Evolutionary conservation across 805 yeast genomes (phyloP), one percentile per base, ranked within the genome.

Genomic region (Kodamaea laetipori): DNA sequence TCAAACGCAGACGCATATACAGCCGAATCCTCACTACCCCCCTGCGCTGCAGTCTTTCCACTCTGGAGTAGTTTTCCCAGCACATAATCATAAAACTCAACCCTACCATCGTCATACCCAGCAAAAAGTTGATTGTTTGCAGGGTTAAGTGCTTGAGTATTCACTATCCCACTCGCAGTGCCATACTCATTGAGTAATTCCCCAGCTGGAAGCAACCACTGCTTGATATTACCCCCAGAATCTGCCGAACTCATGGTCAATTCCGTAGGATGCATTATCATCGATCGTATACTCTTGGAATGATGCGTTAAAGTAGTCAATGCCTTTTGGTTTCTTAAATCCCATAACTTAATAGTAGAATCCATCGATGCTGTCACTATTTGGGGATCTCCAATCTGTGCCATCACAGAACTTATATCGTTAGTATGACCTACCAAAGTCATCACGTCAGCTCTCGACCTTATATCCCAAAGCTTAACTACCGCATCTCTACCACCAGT

Each of bases 401-500:
- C 73, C 27, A 69, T 70, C 1, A 94, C 84, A 39, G 82, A 72
- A 43, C 84, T 83, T 4, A 94, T 78, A 11, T 94, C 84, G 31
- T 79, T 76, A 48, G 80, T 76, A 63, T 94, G 99, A 0, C 98
- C 98, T 2, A 82, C 70, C 28, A 94, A 67, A 0, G 85, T 85
- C 74, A 84, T 83, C 0, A 86, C 83, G 11, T 90, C 82, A 2
- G 76, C 65, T 37, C 89, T 71, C 0, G 95, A 79, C 46, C 99
- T 74, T 44, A 94, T 83, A 63, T 94, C 99, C 99, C 99, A 94
- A 4, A 90, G 84, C 42, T 95, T 71, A 0, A 90, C 84, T 0
- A 87, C 84, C 4, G 88, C 75, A 61, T 94, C 99, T 46, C 96
- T 69, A 15, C 97, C 95, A 4, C 90, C 99, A 3, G 95, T 85